Evolutionary conservation across 2,329 filamentous ascomycete genomes (phyloP).

Genomic region (Microsporum canis): DNA sequence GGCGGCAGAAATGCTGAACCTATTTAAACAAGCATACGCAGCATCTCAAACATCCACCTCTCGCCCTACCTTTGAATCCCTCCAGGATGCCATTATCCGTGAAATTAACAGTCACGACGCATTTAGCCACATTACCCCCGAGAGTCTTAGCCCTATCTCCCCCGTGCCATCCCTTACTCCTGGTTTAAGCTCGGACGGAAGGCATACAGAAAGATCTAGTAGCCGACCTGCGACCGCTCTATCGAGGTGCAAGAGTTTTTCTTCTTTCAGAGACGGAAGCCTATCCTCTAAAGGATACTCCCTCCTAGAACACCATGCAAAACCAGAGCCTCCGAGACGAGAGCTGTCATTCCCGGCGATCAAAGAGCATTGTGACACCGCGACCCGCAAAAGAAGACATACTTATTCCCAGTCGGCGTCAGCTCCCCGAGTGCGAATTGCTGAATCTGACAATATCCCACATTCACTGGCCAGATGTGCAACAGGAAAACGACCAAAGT

Average conservation of each 20-base stretch:
- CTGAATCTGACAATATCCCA: neutral
- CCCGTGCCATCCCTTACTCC: conserved; percentile 4
- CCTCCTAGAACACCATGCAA: conserved; percentile 21
- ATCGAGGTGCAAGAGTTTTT: conserved; percentile 16
- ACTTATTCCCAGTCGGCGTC: conserved; percentile 31
- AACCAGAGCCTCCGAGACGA: conserved; percentile 16
- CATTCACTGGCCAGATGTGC: neutral
- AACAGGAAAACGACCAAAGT: neutral
- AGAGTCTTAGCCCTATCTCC: neutral
- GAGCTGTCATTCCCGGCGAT: conserved; percentile 16
- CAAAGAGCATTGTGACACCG: conserved; percentile 8
- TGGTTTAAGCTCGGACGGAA: neutral
- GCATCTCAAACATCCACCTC: conserved; percentile 20
- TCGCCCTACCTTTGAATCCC: conserved; percentile 30
- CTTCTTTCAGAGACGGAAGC: conserved; percentile 20
- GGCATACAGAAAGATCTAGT: neutral
- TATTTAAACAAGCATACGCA: conserved; percentile 30
- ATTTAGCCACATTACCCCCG: conserved; percentile 20
- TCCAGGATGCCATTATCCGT: conserved; percentile 34
- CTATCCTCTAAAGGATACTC: conserved; percentile 24
- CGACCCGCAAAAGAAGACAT: conserved; percentile 24
- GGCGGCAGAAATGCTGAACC: conserved; percentile 31
- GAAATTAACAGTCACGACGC: conserved; percentile 37
- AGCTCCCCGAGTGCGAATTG: conserved; percentile 16
- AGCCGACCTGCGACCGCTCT: neutral